These are phyloP conservation scores for Ephemerocybe angulata DNA, from an alignment of 768 basidiomycete genomes.

Conservation along the genomic window DNA sequence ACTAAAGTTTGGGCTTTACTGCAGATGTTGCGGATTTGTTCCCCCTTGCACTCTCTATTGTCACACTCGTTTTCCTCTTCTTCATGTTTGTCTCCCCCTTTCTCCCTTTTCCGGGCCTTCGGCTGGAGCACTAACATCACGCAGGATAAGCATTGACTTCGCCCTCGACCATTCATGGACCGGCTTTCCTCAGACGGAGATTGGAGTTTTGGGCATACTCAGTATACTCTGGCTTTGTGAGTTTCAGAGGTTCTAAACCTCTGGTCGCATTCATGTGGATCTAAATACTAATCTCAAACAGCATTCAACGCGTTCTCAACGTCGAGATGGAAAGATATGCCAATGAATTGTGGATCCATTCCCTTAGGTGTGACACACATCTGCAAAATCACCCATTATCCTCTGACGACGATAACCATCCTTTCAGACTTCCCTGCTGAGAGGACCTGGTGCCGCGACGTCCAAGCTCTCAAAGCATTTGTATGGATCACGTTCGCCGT, in stretches of 20 bases:
- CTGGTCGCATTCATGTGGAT: neutral
- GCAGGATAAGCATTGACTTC: conserved; percentile 44
- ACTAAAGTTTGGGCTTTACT: neutral
- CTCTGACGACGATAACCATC: too few species aligned
- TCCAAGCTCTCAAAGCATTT: conserved; percentile 53
- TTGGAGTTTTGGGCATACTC: conserved; percentile 42
- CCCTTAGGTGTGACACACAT: conserved; percentile 37
- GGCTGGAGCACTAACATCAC: neutral
- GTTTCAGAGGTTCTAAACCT: conserved; percentile 10
- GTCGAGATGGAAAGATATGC: conserved; percentile 49
- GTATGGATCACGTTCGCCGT: conserved; percentile 57
- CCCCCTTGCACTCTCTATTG: conserved; percentile 56
- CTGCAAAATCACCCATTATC: too few species aligned
- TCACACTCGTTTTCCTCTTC: conserved; percentile 42
- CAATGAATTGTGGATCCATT: conserved; percentile 45
- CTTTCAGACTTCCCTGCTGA: conserved; percentile 40
- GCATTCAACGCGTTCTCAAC: conserved; percentile 62
- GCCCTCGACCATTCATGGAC: conserved; percentile 38
- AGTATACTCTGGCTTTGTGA: conserved; percentile 54
- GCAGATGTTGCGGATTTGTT: conserved; percentile 56
- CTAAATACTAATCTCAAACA: conserved; percentile 15
- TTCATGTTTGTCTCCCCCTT: conserved; percentile 33
- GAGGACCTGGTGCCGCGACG: conserved; percentile 49
- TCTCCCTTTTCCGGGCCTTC: neutral
- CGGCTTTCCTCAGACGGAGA: conserved; percentile 45